phyloP scores from a whole-genome alignment of 2,329 filamentous ascomycete genomes.

The Neofusicoccum umdonicola region DNA sequence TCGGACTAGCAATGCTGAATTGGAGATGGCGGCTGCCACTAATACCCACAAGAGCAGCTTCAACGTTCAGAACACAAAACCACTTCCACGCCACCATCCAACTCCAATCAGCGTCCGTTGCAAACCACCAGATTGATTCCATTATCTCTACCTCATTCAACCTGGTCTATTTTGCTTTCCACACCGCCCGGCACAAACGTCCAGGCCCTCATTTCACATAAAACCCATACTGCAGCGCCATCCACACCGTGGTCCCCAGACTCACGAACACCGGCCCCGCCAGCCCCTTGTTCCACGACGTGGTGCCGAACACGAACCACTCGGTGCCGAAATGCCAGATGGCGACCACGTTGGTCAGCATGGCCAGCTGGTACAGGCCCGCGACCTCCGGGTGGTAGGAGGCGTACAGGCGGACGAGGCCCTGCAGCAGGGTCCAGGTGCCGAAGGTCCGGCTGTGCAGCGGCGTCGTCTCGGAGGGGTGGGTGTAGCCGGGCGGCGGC shows the following conservation, averaged over 20 bases:
- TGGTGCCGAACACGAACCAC: conserved; percentile 74
- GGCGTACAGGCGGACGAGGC: conserved; percentile 75
- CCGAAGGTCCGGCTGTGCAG: conserved; percentile 79
- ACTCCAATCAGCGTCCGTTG: too few relatives aligned
- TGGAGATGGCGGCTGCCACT: too few relatives aligned
- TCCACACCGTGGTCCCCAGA: conserved; percentile 58
- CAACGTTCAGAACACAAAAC: too few relatives aligned
- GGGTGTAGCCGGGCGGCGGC: conserved; percentile 40
- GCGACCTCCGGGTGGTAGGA: conserved; percentile 76
- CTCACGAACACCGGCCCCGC: conserved; percentile 59
- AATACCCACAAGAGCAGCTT: too few relatives aligned
- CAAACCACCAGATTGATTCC: too few relatives aligned
- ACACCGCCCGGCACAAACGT: too few relatives aligned
- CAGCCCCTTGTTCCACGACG: conserved; percentile 61
- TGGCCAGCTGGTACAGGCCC: conserved; percentile 72
- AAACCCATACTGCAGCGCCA: conserved; percentile 64
- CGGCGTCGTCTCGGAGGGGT: conserved; percentile 60
- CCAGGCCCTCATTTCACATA: conserved; percentile 54
- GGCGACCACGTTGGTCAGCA: conserved; percentile 80
- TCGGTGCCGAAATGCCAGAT: conserved; percentile 77
- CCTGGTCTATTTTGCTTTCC: too few relatives aligned
- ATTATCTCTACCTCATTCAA: too few relatives aligned
- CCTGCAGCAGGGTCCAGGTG: conserved; percentile 80
- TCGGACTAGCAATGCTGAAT: too few relatives aligned
- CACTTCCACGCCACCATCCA: too few relatives aligned